Base-by-base conservation (phyloP, 2,329 filamentous ascomycete species). In the Tolypocladium inflatum region DNA sequence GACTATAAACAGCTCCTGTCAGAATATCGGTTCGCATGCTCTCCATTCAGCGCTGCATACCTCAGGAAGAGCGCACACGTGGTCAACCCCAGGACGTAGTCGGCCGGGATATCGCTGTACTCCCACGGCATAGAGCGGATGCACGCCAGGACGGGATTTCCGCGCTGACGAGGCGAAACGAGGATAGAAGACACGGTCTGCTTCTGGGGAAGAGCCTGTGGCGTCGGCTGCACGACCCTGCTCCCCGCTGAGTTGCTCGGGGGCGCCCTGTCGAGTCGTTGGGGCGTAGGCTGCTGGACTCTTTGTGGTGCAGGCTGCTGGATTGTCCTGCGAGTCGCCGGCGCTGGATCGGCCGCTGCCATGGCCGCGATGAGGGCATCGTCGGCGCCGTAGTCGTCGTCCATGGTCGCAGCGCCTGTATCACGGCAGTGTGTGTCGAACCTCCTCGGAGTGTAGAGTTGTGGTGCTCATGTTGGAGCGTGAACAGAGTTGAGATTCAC, bases 91-190 rank as follows among this genome's bases (percentile, higher is more conserved):
- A 97, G 79, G 10, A 93, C 88, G 71, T 95, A 99, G 74, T 99
- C 94, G 38, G 93, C 90, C 1, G 89, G 87, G n/a, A 96, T 96
- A 68, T 97, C 93, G 61, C 90, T 92, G 73, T 96, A 97, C 73
- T 99, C 94, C 94, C 94, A 99, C 0, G 91, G 84, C 59, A 95
- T 80, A 1, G 88, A 86, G 60, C 88, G 87, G 65, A 99, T 83
- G 72, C 87, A 85, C 57, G 90, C 88, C 37, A 99, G 77, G 55
- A 97, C 89, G 0, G 94, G 94, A 66, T 99, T 99, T 61, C 93
- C 94, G 73, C 96, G 95, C 72, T 99, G 92, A 45, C 92, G 86
- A 19, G 90, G 88, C 41, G 92, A 97, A 37, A 97, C 92, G 23
- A 96, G 81, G 63, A 97, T 96, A 6, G 88, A 85, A 19, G 89